These are phyloP conservation scores for Trichoderma gamsii DNA, from an alignment of 495 filamentous ascomycete genomes.

Conservation along the genomic window DNA sequence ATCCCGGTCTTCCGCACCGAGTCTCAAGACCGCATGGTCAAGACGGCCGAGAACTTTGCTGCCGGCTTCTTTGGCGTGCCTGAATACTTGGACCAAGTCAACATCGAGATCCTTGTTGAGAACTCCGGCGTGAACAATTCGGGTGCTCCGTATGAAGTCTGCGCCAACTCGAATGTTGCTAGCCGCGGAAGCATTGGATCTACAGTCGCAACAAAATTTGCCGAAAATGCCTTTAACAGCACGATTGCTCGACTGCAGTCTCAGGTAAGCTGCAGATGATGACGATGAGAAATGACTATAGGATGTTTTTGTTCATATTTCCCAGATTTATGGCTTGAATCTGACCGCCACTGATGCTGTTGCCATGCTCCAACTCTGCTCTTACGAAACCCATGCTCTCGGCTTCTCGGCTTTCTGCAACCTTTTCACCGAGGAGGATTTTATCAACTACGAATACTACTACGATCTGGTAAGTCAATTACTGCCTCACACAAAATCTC, in stretches of 20 bases:
- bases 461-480: slow-evolving; percentile 25
- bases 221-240: slow-evolving; percentile 23
- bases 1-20: slow-evolving; percentile 35
- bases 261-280: slow-evolving; percentile 20
- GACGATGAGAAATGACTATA: slow-evolving; percentile 4
- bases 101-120: slow-evolving; percentile 33
- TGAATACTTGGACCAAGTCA: slow-evolving; percentile 30
- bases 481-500: slow-evolving; percentile 9
- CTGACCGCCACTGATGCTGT: slow-evolving; percentile 23
- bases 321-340: slow-evolving; percentile 25
- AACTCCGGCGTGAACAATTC: slow-evolving; percentile 26
- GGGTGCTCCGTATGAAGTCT: slow-evolving; percentile 29
- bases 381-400: slow-evolving; percentile 26
- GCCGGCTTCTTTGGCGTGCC: slow-evolving; percentile 37
- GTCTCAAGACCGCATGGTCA: slow-evolving; percentile 33
- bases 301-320: too few species aligned
- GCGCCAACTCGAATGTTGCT: slow-evolving; percentile 29
- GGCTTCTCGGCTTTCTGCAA: slow-evolving; percentile 28
- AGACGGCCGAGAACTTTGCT: slow-evolving; percentile 36
- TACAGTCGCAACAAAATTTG: slow-evolving; percentile 24
- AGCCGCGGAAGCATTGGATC: slow-evolving; percentile 27
- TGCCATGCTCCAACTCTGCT: slow-evolving; percentile 29
- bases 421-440: slow-evolving; percentile 32
- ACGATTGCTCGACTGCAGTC: slow-evolving; percentile 26
- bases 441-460: slow-evolving; percentile 30